Conservation (phyloP, 2,329 filamentous ascomycete genomes). For the Fusarium dlaminii region DNA sequence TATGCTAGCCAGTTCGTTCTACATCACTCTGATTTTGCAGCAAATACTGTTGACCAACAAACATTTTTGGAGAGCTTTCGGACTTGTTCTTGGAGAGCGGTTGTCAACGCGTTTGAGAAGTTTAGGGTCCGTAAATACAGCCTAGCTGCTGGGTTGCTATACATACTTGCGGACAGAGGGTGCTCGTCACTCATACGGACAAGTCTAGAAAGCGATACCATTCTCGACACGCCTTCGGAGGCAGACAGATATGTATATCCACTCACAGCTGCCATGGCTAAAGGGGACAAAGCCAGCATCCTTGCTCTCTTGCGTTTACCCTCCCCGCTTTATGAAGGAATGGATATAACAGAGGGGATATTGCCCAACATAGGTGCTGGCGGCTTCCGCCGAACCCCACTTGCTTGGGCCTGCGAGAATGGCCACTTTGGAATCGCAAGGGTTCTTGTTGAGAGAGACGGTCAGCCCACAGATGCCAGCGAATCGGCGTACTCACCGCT, state of each 20-base stretch:
- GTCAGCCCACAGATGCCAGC: rapidly evolving
- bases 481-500: rapidly evolving
- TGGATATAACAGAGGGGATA: neutral
- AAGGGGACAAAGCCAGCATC: neutral
- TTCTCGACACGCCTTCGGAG: rapidly evolving
- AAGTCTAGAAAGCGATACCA: rapidly evolving
- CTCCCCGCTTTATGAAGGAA: rapidly evolving
- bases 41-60: neutral
- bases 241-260: constrained; percentile 13
- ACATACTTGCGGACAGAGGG: constrained; percentile 22
- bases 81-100: rapidly evolving
- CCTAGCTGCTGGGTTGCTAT: neutral
- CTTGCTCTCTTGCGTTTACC: neutral
- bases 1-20: neutral
- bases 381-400: rapidly evolving
- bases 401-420: neutral
- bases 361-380: rapidly evolving
- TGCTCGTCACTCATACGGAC: neutral
- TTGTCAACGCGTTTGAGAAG: neutral
- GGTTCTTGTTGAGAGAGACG: rapidly evolving
- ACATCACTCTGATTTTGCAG: constrained; percentile 6
- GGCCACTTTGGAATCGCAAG: rapidly evolving
- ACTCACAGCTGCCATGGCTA: constrained; percentile 23
- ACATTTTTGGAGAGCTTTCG: neutral
- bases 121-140: rapidly evolving